Evolutionary conservation across 2,329 filamentous ascomycete species (phyloP).

Genomic region (Penicillium aurantiogriseum): DNA sequence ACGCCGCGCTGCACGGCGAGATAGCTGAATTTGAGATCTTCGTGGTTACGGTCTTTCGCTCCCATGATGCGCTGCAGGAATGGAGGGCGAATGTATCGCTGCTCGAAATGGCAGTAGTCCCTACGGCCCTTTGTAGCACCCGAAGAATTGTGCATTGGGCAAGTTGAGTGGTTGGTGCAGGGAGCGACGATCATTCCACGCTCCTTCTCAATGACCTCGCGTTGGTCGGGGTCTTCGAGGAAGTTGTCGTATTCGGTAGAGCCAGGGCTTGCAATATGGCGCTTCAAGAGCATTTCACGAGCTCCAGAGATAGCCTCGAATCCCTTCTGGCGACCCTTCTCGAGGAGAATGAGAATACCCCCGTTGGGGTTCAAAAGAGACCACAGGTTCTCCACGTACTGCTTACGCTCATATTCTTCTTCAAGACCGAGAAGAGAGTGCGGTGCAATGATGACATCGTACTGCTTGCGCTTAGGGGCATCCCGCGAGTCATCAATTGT

Average conservation of each 20-base stretch:
- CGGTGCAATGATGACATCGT: conserved; percentile 85
- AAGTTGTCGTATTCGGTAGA: conserved; percentile 45
- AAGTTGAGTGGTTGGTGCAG: conserved; percentile 84
- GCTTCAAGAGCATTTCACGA: conserved; percentile 72
- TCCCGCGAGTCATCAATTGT: conserved; percentile 57
- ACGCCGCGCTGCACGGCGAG: conserved; percentile 78
- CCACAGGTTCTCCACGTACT: conserved; percentile 86
- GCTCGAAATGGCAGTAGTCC: conserved; percentile 87
- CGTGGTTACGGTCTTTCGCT: conserved; percentile 70
- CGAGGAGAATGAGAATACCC: conserved; percentile 80
- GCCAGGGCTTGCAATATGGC: conserved; percentile 65
- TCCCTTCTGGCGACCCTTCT: conserved; percentile 86
- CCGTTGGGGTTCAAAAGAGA: conserved; percentile 77
- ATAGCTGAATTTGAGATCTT: conserved; percentile 90
- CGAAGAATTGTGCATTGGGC: conserved; percentile 79
- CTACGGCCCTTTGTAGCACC: conserved; percentile 73
- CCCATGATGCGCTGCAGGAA: conserved; percentile 78
- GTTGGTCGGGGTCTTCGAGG: conserved; percentile 30
- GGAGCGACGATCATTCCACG: conserved; percentile 61
- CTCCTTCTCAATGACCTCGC: conserved; percentile 47
- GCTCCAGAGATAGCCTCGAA: conserved; percentile 90
- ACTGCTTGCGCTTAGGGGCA: conserved; percentile 68
- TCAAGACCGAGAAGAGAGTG: conserved; percentile 75
- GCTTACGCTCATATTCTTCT: conserved; percentile 73
- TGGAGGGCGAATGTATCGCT: conserved; percentile 79